Percentiles rank a stretch among this genome's conserved stretches.
These are phyloP conservation scores for Fusarium coffeatum DNA, from an alignment of 2,329 filamentous ascomycete species.

Conservation along the genomic window DNA sequence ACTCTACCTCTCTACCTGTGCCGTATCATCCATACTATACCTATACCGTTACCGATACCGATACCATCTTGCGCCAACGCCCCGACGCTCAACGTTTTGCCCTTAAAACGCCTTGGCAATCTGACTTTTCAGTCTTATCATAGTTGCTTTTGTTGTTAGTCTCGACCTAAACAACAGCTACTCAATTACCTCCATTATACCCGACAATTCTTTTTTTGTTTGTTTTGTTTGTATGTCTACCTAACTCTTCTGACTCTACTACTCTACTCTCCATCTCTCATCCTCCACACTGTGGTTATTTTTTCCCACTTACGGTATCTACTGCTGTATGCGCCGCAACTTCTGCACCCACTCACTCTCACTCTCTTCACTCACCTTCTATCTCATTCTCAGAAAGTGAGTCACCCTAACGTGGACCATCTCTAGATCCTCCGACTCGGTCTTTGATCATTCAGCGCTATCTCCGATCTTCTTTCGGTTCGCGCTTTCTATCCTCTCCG, in stretches of 20 bases:
- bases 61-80: constrained; percentile 34
- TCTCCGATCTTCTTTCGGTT: constrained; percentile 41
- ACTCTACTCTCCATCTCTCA: constrained; percentile 8
- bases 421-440: constrained; percentile 38
- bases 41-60: constrained; percentile 17
- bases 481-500: constrained; percentile 38
- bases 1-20: background rate
- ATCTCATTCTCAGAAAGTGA: constrained; percentile 20
- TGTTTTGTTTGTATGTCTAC: constrained; percentile 18
- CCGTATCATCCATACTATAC: constrained; percentile 2
- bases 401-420: constrained; percentile 41
- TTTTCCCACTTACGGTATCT: constrained; percentile 29
- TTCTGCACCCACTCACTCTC: constrained; percentile 20
- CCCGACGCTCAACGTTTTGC: constrained; percentile 37
- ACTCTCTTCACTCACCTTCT: constrained; percentile 19
- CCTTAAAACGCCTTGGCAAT: constrained; percentile 41
- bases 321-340: constrained; percentile 42
- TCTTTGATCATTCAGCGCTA: constrained; percentile 35
- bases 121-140: constrained; percentile 30
- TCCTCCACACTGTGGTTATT: constrained; percentile 27
- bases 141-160: constrained; percentile 36
- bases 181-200: constrained; percentile 7
- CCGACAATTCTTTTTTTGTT: background rate
- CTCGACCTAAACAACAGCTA: constrained; percentile 5
- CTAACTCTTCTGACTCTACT: background rate